Conservation (phyloP, 768 basidiomycete genomes). For the Nevesoporus exiguus region DNA sequence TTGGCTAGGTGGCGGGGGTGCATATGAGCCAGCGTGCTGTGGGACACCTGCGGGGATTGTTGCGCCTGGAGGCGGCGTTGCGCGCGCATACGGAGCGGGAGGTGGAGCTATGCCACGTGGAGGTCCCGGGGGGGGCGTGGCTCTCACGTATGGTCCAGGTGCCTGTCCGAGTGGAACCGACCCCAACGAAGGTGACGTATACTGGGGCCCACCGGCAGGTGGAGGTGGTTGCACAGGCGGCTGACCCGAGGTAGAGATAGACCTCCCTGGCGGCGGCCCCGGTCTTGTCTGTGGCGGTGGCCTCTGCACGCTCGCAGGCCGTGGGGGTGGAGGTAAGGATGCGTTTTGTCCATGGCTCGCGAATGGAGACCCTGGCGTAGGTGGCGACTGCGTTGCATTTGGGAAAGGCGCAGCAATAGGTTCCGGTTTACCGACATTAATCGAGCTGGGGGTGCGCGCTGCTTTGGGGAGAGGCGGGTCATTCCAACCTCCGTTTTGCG, state of each 20-base stretch:
- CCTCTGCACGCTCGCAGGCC: constrained; percentile 37
- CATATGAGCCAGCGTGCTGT: constrained; percentile 30
- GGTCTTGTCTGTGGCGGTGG: constrained; percentile 37
- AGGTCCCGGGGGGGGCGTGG: constrained; percentile 42
- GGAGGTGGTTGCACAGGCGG: constrained; percentile 41
- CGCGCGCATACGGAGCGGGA: constrained; percentile 35
- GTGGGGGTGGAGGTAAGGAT: constrained; percentile 47
- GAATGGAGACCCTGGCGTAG: constrained; percentile 50
- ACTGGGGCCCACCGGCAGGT: constrained; percentile 31
- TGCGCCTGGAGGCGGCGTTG: constrained; percentile 40
- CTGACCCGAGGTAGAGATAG: constrained; percentile 26
- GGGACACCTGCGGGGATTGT: constrained; percentile 23
- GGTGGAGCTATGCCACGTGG: constrained; percentile 30
- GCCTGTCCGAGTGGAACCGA: constrained; percentile 28
- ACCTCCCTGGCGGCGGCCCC: constrained; percentile 32
- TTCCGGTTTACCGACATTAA: constrained; percentile 50
- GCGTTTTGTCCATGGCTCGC: constrained; percentile 36
- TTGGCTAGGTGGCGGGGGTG: constrained; percentile 19
- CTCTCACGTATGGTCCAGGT: constrained; percentile 36
- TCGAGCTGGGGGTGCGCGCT: constrained; percentile 50
- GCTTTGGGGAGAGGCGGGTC: constrained; percentile 62
- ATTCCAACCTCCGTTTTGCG: constrained; percentile 86
- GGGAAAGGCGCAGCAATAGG: constrained; percentile 91
- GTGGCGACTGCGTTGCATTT: constrained; percentile 46
- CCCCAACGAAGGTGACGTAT: constrained; percentile 28